phyloP scores from a whole-genome alignment of 2,329 filamentous ascomycete genomes.

The Talaromyces pinophilus region DNA sequence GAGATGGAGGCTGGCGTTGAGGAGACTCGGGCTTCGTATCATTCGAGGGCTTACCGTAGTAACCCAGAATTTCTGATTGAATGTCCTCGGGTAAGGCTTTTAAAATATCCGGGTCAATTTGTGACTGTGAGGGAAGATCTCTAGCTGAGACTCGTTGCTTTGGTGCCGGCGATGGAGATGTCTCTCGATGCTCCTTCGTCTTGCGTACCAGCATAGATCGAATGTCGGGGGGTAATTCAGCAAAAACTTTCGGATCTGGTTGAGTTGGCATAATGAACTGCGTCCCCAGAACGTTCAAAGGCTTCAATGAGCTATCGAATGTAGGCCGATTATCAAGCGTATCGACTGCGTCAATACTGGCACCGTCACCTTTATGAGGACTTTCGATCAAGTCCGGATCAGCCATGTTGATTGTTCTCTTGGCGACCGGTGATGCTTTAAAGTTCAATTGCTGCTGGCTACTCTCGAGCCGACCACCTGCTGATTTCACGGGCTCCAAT shows the following conservation, averaged over 20 bases:
- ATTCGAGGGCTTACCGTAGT: slow-evolving; percentile 56
- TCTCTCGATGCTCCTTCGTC: slow-evolving; percentile 36
- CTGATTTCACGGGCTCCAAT: slow-evolving; percentile 72
- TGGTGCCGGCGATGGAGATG: slow-evolving; percentile 40
- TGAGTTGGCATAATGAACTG: slow-evolving; percentile 88
- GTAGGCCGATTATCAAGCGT: slow-evolving; percentile 34
- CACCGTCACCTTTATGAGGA: slow-evolving; percentile 40
- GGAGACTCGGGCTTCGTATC: slow-evolving; percentile 32
- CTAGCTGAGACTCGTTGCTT: slow-evolving; percentile 27
- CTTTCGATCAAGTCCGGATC: slow-evolving; percentile 55
- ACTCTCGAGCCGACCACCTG: slow-evolving; percentile 60
- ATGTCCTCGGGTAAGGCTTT: slow-evolving; percentile 81
- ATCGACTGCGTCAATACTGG: slow-evolving; percentile 28
- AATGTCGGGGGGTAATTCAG: slow-evolving; percentile 82
- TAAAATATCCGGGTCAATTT: slow-evolving; percentile 83
- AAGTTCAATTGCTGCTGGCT: slow-evolving; percentile 82
- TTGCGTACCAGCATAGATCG: slow-evolving; percentile 71
- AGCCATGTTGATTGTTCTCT: slow-evolving; percentile 26
- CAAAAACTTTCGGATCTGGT: slow-evolving; percentile 76
- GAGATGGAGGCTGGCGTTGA: slow-evolving; percentile 44
- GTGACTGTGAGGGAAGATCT: slow-evolving; percentile 64
- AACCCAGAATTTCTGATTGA: slow-evolving; percentile 75
- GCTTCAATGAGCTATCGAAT: slow-evolving; percentile 54
- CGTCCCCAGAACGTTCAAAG: slow-evolving; percentile 78
- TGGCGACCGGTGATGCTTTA: slow-evolving; percentile 47